Conservation (phyloP, 2,329 filamentous ascomycete species). For the Alternaria incomplexa region DNA sequence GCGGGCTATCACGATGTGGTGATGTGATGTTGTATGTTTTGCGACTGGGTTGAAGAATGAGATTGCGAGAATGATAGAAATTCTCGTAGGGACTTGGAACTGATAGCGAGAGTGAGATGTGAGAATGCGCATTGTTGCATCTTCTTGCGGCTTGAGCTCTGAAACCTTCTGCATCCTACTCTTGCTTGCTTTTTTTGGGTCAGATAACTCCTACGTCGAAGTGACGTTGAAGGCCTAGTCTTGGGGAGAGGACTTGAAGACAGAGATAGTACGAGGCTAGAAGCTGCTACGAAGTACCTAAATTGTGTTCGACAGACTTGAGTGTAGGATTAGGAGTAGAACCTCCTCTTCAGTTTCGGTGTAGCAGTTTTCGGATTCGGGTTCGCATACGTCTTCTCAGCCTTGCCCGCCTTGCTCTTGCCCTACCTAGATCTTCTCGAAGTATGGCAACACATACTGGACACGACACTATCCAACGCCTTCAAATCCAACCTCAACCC, state of each 20-base stretch:
- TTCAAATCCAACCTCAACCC: background rate
- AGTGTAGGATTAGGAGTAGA: background rate
- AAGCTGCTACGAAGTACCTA: background rate
- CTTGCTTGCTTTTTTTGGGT: background rate
- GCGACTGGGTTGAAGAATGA: background rate
- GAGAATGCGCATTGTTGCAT: background rate
- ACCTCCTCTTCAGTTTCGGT: background rate
- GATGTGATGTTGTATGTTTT: background rate
- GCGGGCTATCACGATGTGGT: background rate
- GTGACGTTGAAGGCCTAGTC: background rate
- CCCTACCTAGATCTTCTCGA: background rate
- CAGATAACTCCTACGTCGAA: background rate
- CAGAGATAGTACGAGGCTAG: background rate
- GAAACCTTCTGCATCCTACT: background rate
- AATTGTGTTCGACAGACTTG: background rate
- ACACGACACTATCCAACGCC: background rate
- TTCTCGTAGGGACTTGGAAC: background rate
- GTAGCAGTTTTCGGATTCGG: background rate
- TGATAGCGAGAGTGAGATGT: background rate
- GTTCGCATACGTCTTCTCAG: background rate
- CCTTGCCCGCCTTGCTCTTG: background rate
- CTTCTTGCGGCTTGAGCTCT: too few species aligned
- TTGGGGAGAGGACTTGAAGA: background rate
- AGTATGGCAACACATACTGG: background rate
- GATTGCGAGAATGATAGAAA: background rate